phyloP scores from a whole-genome alignment of 1,284 basidiomycete genomes.

The Melanopsichium pennsylvanicum region DNA sequence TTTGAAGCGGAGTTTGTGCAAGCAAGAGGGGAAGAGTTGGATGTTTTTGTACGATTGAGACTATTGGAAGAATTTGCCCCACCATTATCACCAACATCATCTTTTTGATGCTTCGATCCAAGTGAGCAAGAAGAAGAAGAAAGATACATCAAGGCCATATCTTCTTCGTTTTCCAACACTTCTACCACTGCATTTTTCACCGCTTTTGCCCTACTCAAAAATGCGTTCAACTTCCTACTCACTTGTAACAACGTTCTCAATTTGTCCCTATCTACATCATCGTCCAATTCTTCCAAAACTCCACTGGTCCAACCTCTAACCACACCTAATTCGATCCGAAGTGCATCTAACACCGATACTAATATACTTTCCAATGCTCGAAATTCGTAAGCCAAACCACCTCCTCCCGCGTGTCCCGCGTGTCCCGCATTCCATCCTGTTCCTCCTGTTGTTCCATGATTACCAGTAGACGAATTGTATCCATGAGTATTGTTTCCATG shows the following conservation, averaged over 20 bases:
- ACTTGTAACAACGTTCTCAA: slow-evolving; percentile 54
- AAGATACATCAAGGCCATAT: slow-evolving; percentile 81
- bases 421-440: too few species aligned
- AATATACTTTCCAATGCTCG: slow-evolving; percentile 60
- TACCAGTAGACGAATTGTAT: neutral
- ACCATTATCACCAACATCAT: too few species aligned
- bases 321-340: slow-evolving; percentile 54
- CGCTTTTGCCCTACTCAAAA: slow-evolving; percentile 46
- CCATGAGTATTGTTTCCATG: too few species aligned
- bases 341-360: slow-evolving; percentile 54
- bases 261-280: slow-evolving; percentile 60
- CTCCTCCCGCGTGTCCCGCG: too few species aligned
- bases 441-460: neutral
- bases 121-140: neutral
- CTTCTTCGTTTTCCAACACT: slow-evolving; percentile 71
- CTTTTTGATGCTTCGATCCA: neutral
- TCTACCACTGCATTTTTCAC: slow-evolving; percentile 53
- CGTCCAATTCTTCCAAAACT: slow-evolving; percentile 52
- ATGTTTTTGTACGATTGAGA: too few species aligned
- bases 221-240: slow-evolving; percentile 51
- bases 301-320: slow-evolving; percentile 44
- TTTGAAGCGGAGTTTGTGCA: too few species aligned
- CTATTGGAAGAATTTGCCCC: too few species aligned
- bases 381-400: slow-evolving; percentile 58
- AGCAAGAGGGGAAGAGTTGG: too few species aligned